These are phyloP conservation scores for Mucuna pruriens DNA, from an alignment of 306 rosid genomes.

Conservation along the genomic window DNA sequence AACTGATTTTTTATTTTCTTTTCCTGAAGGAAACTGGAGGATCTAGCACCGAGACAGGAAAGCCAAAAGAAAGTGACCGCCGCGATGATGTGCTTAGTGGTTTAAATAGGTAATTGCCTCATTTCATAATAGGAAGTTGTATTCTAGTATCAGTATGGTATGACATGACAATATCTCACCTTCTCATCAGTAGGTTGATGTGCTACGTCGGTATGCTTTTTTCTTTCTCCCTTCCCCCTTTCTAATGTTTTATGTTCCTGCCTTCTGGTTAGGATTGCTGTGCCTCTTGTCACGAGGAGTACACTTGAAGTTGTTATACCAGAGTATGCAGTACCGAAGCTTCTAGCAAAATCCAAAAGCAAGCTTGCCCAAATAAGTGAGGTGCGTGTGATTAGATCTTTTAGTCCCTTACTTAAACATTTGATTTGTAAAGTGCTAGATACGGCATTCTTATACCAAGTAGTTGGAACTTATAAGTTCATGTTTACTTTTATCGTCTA, in stretches of 20 bases:
- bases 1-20: slow-evolving; percentile 1
- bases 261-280: slow-evolving; percentile 59
- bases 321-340: slow-evolving; percentile 88
- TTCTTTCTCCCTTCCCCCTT: slow-evolving; percentile 18
- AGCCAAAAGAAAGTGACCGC: slow-evolving; percentile 75
- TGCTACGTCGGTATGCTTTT: background rate
- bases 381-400: slow-evolving; percentile 54
- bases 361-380: slow-evolving; percentile 96
- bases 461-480: background rate
- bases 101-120: slow-evolving; percentile 71
- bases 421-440: slow-evolving; percentile 24
- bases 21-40: slow-evolving; percentile 71
- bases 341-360: slow-evolving; percentile 84
- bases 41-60: slow-evolving; percentile 51
- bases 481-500: background rate
- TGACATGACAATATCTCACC: slow-evolving; percentile 1
- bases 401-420: slow-evolving; percentile 13
- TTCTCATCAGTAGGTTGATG: slow-evolving; percentile 7
- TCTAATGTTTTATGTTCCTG: background rate
- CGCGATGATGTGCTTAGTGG: slow-evolving; percentile 69
- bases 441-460: slow-evolving; percentile 16
- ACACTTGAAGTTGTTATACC: slow-evolving; percentile 96
- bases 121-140: slow-evolving; percentile 17
- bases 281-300: slow-evolving; percentile 94
- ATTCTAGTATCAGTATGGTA: slow-evolving; percentile 14